phyloP scores from a whole-genome alignment of 352 stramenopile genomes.

The Pythium guiyangense region DNA sequence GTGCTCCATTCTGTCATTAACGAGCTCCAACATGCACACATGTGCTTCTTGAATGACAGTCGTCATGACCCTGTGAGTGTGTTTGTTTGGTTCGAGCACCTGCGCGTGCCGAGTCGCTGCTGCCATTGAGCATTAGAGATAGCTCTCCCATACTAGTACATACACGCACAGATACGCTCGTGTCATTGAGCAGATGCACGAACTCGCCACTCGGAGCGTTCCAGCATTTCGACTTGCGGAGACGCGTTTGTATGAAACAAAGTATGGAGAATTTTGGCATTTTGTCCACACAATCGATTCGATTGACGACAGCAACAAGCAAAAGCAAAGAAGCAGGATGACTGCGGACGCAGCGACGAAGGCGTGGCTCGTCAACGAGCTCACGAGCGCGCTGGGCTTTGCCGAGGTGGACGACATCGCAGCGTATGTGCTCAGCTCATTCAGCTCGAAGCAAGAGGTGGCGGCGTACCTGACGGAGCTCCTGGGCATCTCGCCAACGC shows the following conservation, averaged over 20 bases:
- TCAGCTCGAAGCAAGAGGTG: constrained; percentile 40
- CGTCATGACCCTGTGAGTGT: background rate
- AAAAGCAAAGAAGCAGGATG: constrained; percentile 5
- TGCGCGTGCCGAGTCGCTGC: background rate
- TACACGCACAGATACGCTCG: too few species aligned
- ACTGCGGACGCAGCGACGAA: constrained; percentile 26
- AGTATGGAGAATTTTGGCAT: background rate
- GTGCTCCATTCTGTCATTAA: background rate
- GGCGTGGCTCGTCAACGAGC: constrained; percentile 53
- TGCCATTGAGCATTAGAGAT: too few species aligned
- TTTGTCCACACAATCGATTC: background rate
- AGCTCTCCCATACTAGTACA: too few species aligned
- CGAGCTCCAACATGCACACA: too few species aligned
- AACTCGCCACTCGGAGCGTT: too few species aligned
- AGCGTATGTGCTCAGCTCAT: constrained; percentile 40
- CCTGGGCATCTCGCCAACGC: constrained; percentile 40
- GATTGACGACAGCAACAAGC: background rate
- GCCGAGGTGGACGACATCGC: constrained; percentile 69
- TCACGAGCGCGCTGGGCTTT: constrained; percentile 61
- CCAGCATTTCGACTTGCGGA: too few species aligned
- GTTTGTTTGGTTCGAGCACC: background rate
- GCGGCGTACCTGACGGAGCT: constrained; percentile 64
- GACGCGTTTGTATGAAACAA: too few species aligned
- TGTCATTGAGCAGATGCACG: too few species aligned
- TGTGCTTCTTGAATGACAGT: too few species aligned